Evolutionary conservation across 345 rosid genomes (phyloP).

Genomic region (Aethionema arabicum): DNA sequence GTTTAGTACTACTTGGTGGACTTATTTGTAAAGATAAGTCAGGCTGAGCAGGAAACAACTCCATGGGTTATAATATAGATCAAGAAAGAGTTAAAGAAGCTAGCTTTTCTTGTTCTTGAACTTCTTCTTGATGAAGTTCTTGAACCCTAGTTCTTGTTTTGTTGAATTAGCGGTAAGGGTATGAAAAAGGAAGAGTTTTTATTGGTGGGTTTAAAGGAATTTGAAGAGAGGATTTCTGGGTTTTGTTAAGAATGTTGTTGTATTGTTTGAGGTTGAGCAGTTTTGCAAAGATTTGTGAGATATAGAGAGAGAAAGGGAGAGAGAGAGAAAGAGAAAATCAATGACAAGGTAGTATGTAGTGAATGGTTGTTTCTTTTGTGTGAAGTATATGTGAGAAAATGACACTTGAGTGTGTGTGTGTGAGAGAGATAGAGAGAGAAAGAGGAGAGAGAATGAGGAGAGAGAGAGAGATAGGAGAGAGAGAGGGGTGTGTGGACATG

Average conservation of each 20-base stretch:
- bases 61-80: constrained; percentile 14
- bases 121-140: not conserved
- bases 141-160: constrained; percentile 50
- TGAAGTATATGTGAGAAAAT: constrained; percentile 46
- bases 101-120: not conserved
- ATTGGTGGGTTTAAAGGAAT: constrained; percentile 13
- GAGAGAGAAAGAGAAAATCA: constrained; percentile 30
- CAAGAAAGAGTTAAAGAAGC: constrained; percentile 8
- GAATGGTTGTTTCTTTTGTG: constrained; percentile 44
- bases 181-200: constrained; percentile 10
- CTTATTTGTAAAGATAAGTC: constrained; percentile 39
- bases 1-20: constrained; percentile 35
- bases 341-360: constrained; percentile 44
- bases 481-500: constrained; percentile 62
- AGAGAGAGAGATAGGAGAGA: constrained; percentile 36
- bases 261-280: constrained; percentile 42
- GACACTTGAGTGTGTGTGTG: constrained; percentile 51
- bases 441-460: constrained; percentile 21
- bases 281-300: constrained; percentile 42
- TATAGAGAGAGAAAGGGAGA: constrained; percentile 27
- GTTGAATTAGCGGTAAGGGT: constrained; percentile 57
- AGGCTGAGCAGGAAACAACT: constrained; percentile 42
- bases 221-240: constrained; percentile 26
- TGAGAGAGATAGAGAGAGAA: constrained; percentile 40
- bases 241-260: constrained; percentile 38